These are phyloP conservation scores for Ceratobasidium sp. DNA, from an alignment of 1,284 basidiomycete genomes.

Conservation along the genomic window DNA sequence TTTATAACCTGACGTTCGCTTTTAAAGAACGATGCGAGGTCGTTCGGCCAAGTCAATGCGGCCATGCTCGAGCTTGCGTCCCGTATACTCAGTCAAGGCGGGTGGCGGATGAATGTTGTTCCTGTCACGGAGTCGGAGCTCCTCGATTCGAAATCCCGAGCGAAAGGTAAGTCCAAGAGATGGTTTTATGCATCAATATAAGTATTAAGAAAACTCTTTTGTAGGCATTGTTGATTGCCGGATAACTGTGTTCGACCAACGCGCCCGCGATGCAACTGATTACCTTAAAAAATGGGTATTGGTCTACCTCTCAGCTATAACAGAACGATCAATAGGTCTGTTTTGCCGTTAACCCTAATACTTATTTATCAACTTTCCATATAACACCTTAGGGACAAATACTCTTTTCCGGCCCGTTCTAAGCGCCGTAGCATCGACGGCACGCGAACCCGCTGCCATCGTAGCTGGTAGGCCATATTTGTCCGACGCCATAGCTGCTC, in stretches of 20 bases:
- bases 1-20: conserved; percentile 59
- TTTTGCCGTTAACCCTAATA: conserved; percentile 46
- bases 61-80: conserved; percentile 85
- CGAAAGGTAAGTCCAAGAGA: conserved; percentile 64
- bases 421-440: conserved; percentile 33
- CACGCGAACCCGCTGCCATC: conserved; percentile 48
- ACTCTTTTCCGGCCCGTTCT: conserved; percentile 43
- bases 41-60: conserved; percentile 85
- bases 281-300: conserved; percentile 49
- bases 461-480: conserved; percentile 73
- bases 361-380: not conserved
- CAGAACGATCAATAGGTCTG: conserved; percentile 44
- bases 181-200: not conserved
- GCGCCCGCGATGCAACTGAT: conserved; percentile 42
- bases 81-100: conserved; percentile 75
- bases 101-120: conserved; percentile 71
- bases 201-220: not conserved
- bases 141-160: conserved; percentile 67
- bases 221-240: conserved; percentile 48
- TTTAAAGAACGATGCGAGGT: conserved; percentile 39
- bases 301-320: conserved; percentile 48
- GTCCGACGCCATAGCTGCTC: conserved; percentile 78
- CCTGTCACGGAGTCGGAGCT: conserved; percentile 82
- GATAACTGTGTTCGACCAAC: conserved; percentile 46
- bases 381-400: conserved; percentile 33